phyloP scores from a whole-genome alignment of 2,329 filamentous ascomycete genomes.

The Botrytis fragariae region DNA sequence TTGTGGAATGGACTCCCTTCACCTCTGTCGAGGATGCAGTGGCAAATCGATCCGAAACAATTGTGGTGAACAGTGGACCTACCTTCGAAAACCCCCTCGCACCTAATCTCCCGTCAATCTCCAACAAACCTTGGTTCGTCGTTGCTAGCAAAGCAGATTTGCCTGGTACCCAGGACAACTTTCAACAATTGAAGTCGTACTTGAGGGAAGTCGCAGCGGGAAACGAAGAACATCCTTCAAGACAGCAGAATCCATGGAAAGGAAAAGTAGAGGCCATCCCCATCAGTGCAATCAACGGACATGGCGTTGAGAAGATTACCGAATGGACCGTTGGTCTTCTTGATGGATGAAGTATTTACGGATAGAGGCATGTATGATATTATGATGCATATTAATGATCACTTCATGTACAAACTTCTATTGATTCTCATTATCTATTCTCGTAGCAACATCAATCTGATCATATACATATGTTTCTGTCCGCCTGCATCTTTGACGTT shows the following conservation, averaged over 20 bases:
- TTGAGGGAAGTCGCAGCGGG: constrained; percentile 64
- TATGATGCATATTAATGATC: constrained; percentile 15
- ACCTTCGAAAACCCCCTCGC: constrained; percentile 31
- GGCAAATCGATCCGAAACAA: constrained; percentile 34
- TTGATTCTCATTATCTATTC: background rate
- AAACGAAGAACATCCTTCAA: constrained; percentile 68
- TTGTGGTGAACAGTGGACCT: constrained; percentile 30
- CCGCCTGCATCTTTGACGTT: constrained; percentile 17
- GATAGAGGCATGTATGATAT: constrained; percentile 17
- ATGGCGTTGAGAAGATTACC: constrained; percentile 75
- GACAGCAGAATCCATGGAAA: constrained; percentile 55
- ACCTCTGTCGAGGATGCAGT: constrained; percentile 44
- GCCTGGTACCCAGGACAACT: constrained; percentile 75
- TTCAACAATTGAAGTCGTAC: constrained; percentile 65
- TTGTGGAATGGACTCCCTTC: constrained; percentile 55
- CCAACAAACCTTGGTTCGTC: constrained; percentile 95
- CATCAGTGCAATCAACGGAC: constrained; percentile 82
- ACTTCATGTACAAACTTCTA: constrained; percentile 1
- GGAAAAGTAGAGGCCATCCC: constrained; percentile 70
- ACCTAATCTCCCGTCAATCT: constrained; percentile 51
- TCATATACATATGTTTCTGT: constrained; percentile 13
- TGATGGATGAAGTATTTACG: constrained; percentile 23
- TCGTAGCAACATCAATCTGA: background rate
- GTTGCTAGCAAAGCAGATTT: constrained; percentile 91
- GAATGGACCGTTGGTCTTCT: constrained; percentile 70